Percentiles rank a stretch among this genome's conserved stretches.
Evolutionary conservation across 257 asterid genomes (phyloP).

Genomic region (Solanum corneliomulleri): DNA sequence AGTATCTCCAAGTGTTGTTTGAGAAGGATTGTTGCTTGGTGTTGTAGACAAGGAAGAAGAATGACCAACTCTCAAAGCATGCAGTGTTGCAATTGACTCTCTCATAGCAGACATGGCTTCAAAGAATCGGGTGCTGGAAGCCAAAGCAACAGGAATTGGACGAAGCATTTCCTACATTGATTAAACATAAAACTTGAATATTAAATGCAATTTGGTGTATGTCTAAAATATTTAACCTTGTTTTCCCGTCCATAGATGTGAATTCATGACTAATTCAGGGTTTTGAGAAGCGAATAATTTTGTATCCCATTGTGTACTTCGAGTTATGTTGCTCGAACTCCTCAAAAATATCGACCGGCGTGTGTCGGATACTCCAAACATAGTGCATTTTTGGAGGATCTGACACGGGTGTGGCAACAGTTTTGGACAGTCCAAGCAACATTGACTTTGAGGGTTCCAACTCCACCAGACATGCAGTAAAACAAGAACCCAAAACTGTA

Average conservation of each 20-base stretch:
- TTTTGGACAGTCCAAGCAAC: neutral
- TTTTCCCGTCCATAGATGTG: neutral
- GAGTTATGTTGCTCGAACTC: neutral
- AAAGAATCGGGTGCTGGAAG: constrained; percentile 92
- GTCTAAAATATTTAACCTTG: neutral
- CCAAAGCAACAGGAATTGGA: constrained; percentile 95
- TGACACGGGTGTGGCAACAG: neutral
- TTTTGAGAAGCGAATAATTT: neutral
- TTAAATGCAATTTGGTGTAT: neutral
- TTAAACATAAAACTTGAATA: neutral
- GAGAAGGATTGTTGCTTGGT: constrained; percentile 1
- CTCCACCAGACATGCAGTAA: neutral
- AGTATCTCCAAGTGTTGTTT: constrained; percentile 21
- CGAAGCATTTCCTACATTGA: constrained; percentile 78
- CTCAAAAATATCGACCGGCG: neutral
- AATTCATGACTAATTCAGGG: neutral
- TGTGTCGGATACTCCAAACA: neutral
- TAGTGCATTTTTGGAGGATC: neutral
- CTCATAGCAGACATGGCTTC: constrained; percentile 98
- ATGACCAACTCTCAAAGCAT: constrained; percentile 67
- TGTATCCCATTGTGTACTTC: neutral
- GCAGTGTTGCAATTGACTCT: constrained; percentile 81
- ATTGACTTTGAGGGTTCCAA: neutral
- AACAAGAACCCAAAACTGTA: neutral
- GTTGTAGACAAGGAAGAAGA: constrained; percentile 23